These are phyloP conservation scores for Sugiyamaella smithiae DNA, from an alignment of 805 yeast species.

Conservation along the genomic window DNA sequence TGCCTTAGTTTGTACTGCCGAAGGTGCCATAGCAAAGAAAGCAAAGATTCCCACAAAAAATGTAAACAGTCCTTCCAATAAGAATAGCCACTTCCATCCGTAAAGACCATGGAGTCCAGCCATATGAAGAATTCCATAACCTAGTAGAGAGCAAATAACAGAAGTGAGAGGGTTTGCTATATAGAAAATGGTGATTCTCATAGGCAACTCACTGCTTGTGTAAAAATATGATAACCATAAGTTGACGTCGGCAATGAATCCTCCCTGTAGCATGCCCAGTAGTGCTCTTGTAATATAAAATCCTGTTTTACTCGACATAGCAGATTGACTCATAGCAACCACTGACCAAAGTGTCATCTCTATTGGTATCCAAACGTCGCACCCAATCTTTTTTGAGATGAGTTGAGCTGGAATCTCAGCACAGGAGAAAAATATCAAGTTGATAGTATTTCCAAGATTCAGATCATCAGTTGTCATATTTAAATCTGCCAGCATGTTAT, in stretches of 20 bases:
- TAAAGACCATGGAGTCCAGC: conserved; percentile 41
- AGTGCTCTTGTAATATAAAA: conserved; percentile 50
- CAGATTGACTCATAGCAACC: conserved; percentile 51
- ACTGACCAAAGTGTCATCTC: conserved; percentile 55
- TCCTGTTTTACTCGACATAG: conserved; percentile 40
- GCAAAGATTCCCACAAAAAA: conserved; percentile 46
- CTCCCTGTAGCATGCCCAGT: conserved; percentile 58
- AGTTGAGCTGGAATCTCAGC: conserved; percentile 70
- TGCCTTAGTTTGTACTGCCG: conserved; percentile 48
- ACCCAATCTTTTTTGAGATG: conserved; percentile 58
- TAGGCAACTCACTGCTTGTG: conserved; percentile 51
- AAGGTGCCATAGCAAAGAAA: conserved; percentile 50
- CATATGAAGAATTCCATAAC: conserved; percentile 51
- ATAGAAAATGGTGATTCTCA: conserved; percentile 56
- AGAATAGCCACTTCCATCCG: conserved; percentile 64
- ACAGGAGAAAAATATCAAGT: conserved; percentile 48
- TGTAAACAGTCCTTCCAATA: conserved; percentile 57
- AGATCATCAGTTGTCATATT: conserved; percentile 51
- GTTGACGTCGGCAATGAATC: conserved; percentile 58
- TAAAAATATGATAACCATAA: conserved; percentile 63
- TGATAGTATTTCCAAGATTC: conserved; percentile 56
- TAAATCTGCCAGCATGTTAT: conserved; percentile 50
- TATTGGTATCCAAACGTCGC: conserved; percentile 59
- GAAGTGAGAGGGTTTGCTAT: conserved; percentile 47
- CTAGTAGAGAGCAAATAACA: conserved; percentile 44